Evolutionary conservation across 257 asterid genomes (phyloP).

Genomic region (Verbena officinalis): DNA sequence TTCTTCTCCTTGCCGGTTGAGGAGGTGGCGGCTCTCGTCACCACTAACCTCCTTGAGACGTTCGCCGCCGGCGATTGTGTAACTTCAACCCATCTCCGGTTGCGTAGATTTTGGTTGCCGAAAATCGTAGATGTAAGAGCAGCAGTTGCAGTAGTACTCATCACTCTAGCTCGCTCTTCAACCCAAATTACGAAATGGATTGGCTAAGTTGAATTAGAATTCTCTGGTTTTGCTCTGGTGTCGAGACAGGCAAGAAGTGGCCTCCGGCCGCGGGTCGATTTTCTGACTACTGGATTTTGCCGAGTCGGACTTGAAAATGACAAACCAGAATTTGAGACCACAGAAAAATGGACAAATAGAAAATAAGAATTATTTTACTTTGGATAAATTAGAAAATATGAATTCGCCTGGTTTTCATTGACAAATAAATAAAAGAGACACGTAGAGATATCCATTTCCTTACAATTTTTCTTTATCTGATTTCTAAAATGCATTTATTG

Average conservation of each 20-base stretch:
- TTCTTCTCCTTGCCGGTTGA: constrained; percentile 49
- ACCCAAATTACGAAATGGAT: not conserved
- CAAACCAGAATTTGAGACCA: constrained; percentile 40
- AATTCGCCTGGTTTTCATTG: constrained; percentile 26
- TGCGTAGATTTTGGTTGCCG: constrained; percentile 44
- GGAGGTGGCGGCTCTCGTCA: constrained; percentile 43
- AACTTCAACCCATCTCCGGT: constrained; percentile 43
- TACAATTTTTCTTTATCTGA: constrained; percentile 15
- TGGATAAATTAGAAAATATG: constrained; percentile 11
- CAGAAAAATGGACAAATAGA: constrained; percentile 33
- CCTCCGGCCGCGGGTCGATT: constrained; percentile 5
- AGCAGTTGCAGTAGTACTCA: constrained; percentile 48
- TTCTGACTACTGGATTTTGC: constrained; percentile 16
- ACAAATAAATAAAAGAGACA: constrained; percentile 26
- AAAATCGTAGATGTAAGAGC: constrained; percentile 50
- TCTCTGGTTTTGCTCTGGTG: not conserved
- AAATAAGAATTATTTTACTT: constrained; percentile 26
- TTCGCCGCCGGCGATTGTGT: constrained; percentile 32
- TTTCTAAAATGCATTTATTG: not conserved
- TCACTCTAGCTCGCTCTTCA: constrained; percentile 2
- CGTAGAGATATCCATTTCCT: constrained; percentile 49
- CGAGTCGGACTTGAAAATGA: constrained; percentile 40
- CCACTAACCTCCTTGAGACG: constrained; percentile 29
- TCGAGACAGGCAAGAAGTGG: too few species aligned
- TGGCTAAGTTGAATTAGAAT: constrained; percentile 3